Conservation (phyloP, 2,329 filamentous ascomycete species). For the Keithomyces neogunnii region DNA sequence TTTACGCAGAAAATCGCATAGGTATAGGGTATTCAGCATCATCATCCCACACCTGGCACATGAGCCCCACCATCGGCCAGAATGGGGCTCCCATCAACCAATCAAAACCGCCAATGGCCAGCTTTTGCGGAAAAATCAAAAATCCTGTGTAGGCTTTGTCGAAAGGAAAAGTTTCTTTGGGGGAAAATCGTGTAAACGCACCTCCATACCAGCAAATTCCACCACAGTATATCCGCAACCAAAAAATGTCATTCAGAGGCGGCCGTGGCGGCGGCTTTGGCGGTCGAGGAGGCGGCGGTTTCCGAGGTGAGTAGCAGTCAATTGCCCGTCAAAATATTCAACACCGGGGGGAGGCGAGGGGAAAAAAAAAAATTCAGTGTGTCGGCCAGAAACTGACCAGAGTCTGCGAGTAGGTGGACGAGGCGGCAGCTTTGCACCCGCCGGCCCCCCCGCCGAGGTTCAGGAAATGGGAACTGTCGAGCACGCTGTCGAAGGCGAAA, state of each 20-base stretch:
- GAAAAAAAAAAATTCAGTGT: neutral
- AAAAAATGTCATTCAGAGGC: conserved; percentile 14
- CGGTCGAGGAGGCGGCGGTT: conserved; percentile 12
- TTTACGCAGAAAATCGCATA: no score
- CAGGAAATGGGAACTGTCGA: conserved; percentile 85
- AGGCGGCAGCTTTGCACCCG: conserved; percentile 12
- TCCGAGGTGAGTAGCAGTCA: conserved; percentile 8
- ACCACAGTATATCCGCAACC: neutral
- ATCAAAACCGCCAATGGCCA: conserved; percentile 1
- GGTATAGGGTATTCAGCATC: no score
- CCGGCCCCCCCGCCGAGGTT: conserved; percentile 12
- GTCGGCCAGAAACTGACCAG: neutral
- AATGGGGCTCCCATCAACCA: neutral
- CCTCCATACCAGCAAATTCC: neutral
- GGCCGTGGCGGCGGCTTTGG: conserved; percentile 13
- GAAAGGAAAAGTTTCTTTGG: conserved; percentile 9
- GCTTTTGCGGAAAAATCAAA: conserved; percentile 6
- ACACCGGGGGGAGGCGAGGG: neutral
- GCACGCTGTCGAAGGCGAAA: conserved; percentile 93
- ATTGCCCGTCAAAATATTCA: neutral
- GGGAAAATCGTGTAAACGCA: neutral
- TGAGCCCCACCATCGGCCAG: no score
- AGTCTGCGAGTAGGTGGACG: conserved; percentile 8
- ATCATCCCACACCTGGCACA: no score
- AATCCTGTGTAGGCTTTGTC: conserved; percentile 15